Evolutionary conservation across 768 basidiomycete species (phyloP), one percentile per base, ranked within the genome.

Genomic region (Suillus sp.): DNA sequence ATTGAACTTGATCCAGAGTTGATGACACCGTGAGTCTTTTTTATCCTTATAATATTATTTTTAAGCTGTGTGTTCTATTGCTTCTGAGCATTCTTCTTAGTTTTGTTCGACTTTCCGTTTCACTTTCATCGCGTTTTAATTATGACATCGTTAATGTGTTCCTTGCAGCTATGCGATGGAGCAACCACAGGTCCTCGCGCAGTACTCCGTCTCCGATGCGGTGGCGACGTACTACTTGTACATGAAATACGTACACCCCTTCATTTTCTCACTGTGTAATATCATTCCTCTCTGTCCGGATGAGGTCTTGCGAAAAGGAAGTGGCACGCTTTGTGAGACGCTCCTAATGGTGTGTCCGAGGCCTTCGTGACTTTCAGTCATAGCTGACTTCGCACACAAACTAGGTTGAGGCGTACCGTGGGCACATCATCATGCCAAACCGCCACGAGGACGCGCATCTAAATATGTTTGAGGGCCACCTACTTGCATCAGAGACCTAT

Each of bases 201-300:
- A 96, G 71, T 99, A 99, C 77, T 99, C 97, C 69, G 97, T 99
- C 32, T 99, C 97, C 75, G 97, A 99, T 83, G 97, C 97, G 0
- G 97, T 99, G 11, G 96, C 97, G n/a, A 99, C 97, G 1, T 99
- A 99, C 75, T 99, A 99, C 76, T 84, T 99, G 40, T 99, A 99
- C 79, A 99, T 99, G 97, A 99, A 99, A 95, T 99, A 99, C 70
- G 96, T 99, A 11, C 96, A 99, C 72, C 97, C 97, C 0, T 99
- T 99, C 83, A 93, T 99, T 66, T 99, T 99, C 80, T 99, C 97
- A 10, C 78, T 99, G 42, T 99, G 97, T 78, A 99, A 97, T 81
- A 99, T 99, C 75, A 99, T 99, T 68, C 96, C 97, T 13, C 84
- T 99, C 60, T 90, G 89, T 70, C 95, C 97, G 3, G 97, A 99